Conservation (phyloP, 371 early-diverging fungal genomes). For the Rhizopus microsporus region DNA sequence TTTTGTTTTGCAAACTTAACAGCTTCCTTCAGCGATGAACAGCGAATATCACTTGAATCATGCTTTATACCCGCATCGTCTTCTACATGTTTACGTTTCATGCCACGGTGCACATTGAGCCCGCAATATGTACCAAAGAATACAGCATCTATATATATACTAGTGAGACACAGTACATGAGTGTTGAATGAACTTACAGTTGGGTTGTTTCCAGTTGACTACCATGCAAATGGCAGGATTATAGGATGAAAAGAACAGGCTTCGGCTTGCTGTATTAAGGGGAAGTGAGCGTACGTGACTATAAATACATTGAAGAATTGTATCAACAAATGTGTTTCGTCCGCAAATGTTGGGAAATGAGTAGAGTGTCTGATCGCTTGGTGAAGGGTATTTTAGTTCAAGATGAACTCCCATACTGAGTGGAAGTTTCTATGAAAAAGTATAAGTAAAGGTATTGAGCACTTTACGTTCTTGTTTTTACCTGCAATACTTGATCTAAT, state of each 20-base stretch:
- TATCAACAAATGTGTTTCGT: slow-evolving; percentile 82
- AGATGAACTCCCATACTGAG: slow-evolving; percentile 78
- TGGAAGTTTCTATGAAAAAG: slow-evolving; percentile 63
- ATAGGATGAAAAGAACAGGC: slow-evolving; percentile 81
- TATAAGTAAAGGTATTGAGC: not conserved
- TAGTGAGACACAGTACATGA: not conserved
- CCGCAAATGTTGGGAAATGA: slow-evolving; percentile 62
- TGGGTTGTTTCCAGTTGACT: slow-evolving; percentile 97
- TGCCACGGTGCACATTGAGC: slow-evolving; percentile 56
- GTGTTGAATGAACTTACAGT: slow-evolving; percentile 60
- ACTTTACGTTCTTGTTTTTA: slow-evolving; percentile 26
- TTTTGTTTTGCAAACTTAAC: slow-evolving; percentile 71
- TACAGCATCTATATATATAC: slow-evolving; percentile 68
- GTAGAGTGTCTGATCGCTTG: slow-evolving; percentile 52
- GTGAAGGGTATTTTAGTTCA: slow-evolving; percentile 82
- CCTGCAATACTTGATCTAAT: slow-evolving; percentile 78
- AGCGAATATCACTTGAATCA: slow-evolving; percentile 40
- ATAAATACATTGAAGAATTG: slow-evolving; percentile 81
- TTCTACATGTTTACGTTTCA: slow-evolving; percentile 38
- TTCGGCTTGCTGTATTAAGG: slow-evolving; percentile 32
- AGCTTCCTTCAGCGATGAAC: slow-evolving; percentile 68
- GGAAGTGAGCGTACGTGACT: slow-evolving; percentile 52
- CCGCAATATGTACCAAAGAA: slow-evolving; percentile 85
- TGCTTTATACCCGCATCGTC: slow-evolving; percentile 20
- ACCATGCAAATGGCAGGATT: slow-evolving; percentile 90